Evolutionary conservation across 2,329 filamentous ascomycete species (phyloP), one percentile per base, ranked within the genome.

Genomic region (Penicillium paneum): DNA sequence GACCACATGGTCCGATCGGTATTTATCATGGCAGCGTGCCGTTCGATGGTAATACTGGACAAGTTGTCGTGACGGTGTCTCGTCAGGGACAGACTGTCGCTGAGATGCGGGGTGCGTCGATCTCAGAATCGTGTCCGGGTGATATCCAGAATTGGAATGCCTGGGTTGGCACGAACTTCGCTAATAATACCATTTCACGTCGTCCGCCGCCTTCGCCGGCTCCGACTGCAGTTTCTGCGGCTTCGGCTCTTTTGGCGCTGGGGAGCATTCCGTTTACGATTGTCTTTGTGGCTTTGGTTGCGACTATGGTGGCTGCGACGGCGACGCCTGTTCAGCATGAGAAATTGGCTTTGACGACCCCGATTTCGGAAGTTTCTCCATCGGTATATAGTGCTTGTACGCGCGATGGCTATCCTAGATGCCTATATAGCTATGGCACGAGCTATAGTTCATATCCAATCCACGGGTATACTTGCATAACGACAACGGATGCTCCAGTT

Each of bases 1-100:
- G 29, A 17, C 46, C 52, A n/a, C 31, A 29, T 5, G 52, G 39
- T 2, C 45, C 40, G 2, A 8, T 26, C 11, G 52, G 52, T 10
- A 24, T 54, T 32, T 54, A 54, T 15, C 52, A 50, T 38, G 52
- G 52, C 19, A 54, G 52, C 8, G 52, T 54, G 2, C 45, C 52
- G 10, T 54, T 54, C 5, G 39, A 49, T 26, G 46, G 46, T 2
- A 49, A 50, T 39, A 49, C 52, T 10, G 52, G 52, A 1, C 26
- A 32, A 11, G 52, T 54, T 13, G 21, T 53, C 4, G 50, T 53
- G 36, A 53, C 36, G 2, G 44, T 53, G 4, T 53, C 50, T 26
- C 50, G 50, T 11, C 38, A 36, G 17, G 50, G 50, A 8, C 29
- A 53, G 24, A 35, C 38, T 0, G 34, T 53, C 17, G 50, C 50